Evolutionary conservation across 768 basidiomycete species (phyloP).

Genomic region (Amanita jacksonii): DNA sequence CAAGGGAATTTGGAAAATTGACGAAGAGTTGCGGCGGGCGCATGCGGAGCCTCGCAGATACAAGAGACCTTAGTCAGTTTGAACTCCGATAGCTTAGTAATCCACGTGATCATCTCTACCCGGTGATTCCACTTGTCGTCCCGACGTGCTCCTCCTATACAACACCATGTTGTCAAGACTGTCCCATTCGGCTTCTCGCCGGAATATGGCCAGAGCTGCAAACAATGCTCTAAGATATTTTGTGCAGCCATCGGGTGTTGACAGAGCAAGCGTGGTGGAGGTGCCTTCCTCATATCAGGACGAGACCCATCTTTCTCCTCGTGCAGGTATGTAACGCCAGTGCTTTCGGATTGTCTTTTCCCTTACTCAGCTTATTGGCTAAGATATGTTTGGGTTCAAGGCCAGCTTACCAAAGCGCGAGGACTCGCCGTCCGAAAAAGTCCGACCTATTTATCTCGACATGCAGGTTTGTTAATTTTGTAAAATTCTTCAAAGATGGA

Average conservation of each 20-base stretch:
- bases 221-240: constrained; percentile 41
- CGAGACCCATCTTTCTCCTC: constrained; percentile 59
- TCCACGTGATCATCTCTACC: not conserved
- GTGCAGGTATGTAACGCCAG: constrained; percentile 40
- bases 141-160: constrained; percentile 7
- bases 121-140: constrained; percentile 5
- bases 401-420: constrained; percentile 56
- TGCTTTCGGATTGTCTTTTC: not conserved
- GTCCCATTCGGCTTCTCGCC: constrained; percentile 30
- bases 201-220: constrained; percentile 20
- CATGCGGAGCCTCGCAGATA: constrained; percentile 31
- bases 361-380: constrained; percentile 3
- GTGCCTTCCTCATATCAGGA: constrained; percentile 67
- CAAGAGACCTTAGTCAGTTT: constrained; percentile 13
- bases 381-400: constrained; percentile 89
- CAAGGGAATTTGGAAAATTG: constrained; percentile 80
- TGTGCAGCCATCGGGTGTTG: constrained; percentile 76
- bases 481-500: not conserved
- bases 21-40: constrained; percentile 67
- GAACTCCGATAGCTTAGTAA: not conserved
- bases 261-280: constrained; percentile 77
- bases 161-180: constrained; percentile 50
- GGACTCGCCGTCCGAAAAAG: constrained; percentile 45
- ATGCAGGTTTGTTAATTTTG: constrained; percentile 62
- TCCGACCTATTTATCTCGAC: constrained; percentile 92